phyloP scores from a whole-genome alignment of 176 grass and related monocot species.

The Guadua angustifolia region DNA sequence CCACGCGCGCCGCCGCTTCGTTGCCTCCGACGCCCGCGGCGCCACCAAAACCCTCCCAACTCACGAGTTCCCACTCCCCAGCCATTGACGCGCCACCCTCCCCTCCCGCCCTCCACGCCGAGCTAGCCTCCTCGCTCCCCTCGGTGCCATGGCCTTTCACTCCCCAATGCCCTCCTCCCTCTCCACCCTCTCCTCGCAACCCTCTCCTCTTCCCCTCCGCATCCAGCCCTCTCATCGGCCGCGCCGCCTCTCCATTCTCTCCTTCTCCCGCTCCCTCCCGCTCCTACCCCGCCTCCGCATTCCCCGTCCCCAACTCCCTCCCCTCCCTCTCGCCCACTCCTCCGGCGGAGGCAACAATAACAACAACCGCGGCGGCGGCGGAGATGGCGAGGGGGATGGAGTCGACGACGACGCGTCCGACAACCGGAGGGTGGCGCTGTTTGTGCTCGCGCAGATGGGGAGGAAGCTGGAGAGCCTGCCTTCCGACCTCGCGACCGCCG shows the following conservation, averaged over 20 bases:
- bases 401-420: slow-evolving; percentile 14
- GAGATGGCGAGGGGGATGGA: not conserved
- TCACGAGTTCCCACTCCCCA: too few relatives aligned
- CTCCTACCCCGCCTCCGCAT: slow-evolving; percentile 37
- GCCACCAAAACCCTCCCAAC: not conserved
- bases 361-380: not conserved
- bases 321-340: slow-evolving; percentile 39
- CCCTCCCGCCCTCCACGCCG: not conserved
- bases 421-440: slow-evolving; percentile 51
- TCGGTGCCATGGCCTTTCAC: slow-evolving; percentile 29
- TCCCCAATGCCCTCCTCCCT: slow-evolving; percentile 32
- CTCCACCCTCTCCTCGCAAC: slow-evolving; percentile 13
- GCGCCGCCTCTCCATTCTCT: not conserved
- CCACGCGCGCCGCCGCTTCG: not conserved
- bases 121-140: not conserved
- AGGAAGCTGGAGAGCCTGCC: slow-evolving; percentile 74
- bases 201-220: not conserved
- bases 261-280: slow-evolving; percentile 27
- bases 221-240: not conserved
- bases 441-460: slow-evolving; percentile 63
- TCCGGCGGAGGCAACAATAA: not conserved
- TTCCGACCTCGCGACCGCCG: slow-evolving; percentile 64
- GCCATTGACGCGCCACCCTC: not conserved
- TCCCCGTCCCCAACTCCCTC: slow-evolving; percentile 25
- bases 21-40: slow-evolving; percentile 16